Base-by-base conservation (phyloP, 73 alveolate genomes). In the Durusdinium trenchii region DNA sequence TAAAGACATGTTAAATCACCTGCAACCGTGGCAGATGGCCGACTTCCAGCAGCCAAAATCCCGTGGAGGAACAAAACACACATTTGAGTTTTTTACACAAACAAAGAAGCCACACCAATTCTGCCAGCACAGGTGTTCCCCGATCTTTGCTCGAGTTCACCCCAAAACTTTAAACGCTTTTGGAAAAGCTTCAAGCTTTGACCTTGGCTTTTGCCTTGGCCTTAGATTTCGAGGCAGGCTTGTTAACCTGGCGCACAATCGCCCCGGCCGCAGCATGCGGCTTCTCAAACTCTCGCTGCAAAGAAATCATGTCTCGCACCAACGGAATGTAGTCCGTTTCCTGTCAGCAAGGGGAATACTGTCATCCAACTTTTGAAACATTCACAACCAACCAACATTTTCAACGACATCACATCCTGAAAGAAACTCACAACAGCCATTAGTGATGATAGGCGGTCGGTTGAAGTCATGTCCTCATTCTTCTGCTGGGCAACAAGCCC, bases 161-260 rank as follows among this genome's bases (percentile, higher is more conserved):
- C 83, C 42, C 76, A 62, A 6, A 62, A 62, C 6, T 20, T 62
- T 43, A 32, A 18, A 3, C 48, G 20, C 51, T 36, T n/a, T 75
- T 42, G 6, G 40, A 7, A 42, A 1, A 75, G 40, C n/a, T 42
- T 28, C 91, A 62, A 12, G 76, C 71, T 23, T 50, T 50, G 12
- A 18, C 51, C 75, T 48, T 51, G 12, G 94, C 94, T 36, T 83
- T 83, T 26, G 94, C 94, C 54, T 83, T 83, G 69, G 64, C 71
- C 30, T 23, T 38, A 64, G 79, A 10, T 42, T 82, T 82, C 6
- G 32, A 26, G 40, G 84, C 52, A 23, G 50, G 28, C 54, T 83
- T 83, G 71, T 83, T 83, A 18, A 52, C 52, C 54, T 83, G 94
- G 7, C 75, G 50, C 23, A 0, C 1, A 83, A 83, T 83, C 2